Base-by-base conservation (phyloP, 179 eudicot genomes). In the Pouteria campechiana region DNA sequence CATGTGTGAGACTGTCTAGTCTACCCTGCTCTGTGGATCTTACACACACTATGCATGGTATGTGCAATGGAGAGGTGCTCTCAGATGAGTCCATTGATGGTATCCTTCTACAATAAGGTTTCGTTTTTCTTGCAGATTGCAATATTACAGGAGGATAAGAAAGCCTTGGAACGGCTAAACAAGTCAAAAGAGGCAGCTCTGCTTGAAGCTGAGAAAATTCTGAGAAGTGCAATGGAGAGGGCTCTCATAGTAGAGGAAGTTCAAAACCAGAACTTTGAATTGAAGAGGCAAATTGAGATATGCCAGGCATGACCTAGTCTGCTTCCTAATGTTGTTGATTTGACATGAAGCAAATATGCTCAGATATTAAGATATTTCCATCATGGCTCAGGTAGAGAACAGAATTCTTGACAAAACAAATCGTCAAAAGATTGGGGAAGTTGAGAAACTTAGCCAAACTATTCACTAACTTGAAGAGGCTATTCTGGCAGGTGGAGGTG, bases 111-210 rank as follows among this genome's bases (percentile, higher is more conserved):
- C n/a, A n/a, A n/a, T n/a, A n/a, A n/a, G n/a, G n/a, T 12, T 18
- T 30, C 12, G 9, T 29, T 39, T 13, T 25, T 5, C 21, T 42
- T 43, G 37, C 67, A 89, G 98, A 61, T 86, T 65, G 71, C 76
- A 25, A 58, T 71, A 40, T 50, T 87, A 36, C 65, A 48, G 48
- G 99, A 83, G 54, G 79, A 87, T 57, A 92, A 75, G 57, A 92
- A 72, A 61, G 92, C 93, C 12, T 46, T 83, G 60, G 83, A 79
- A 55, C 76, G 96, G 22, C 83, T 66, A 14, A 77, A 72, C 3
- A 92, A 87, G 68, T 67, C 94, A 0, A 92, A 92, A 72, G 99
- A 92, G 72, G 56, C 69, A 17, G 96, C 99, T 12, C 65, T 92
- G 54, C 61, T 83, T 17, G 96, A 92, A 74, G 94, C 86, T 5